Percentiles rank a stretch among this genome's conserved stretches.
Conservation (phyloP, 768 basidiomycete genomes). For the Tubosaeta brunneosetosa region DNA sequence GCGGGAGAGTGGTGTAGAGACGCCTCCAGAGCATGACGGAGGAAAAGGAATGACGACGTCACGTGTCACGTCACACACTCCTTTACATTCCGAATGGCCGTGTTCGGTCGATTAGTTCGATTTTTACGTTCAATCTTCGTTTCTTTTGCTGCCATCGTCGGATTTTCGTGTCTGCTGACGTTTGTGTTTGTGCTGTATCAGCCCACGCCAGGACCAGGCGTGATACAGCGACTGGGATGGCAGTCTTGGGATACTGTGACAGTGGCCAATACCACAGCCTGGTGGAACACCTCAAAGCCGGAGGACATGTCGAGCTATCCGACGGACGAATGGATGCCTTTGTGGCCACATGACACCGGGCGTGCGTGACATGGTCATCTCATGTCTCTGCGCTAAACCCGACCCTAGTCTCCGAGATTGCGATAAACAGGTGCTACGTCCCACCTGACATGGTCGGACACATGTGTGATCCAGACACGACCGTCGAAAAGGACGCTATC, state of each 20-base stretch:
- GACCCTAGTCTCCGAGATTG: constrained; percentile 74
- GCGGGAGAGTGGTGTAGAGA: constrained; percentile 43
- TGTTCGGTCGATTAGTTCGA: constrained; percentile 44
- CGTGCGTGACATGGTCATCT: constrained; percentile 11
- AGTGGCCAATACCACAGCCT: constrained; percentile 16
- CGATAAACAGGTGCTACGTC: constrained; percentile 61
- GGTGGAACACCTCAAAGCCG: constrained; percentile 19
- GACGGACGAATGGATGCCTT: constrained; percentile 47
- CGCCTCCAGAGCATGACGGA: constrained; percentile 26
- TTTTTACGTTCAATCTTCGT: constrained; percentile 50
- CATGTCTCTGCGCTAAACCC: background rate
- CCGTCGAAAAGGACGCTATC: constrained; percentile 66
- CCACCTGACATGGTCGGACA: constrained; percentile 52
- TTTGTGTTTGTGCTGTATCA: constrained; percentile 81
- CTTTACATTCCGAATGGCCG: constrained; percentile 29
- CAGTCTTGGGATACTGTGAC: constrained; percentile 77
- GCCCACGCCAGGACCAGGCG: constrained; percentile 67
- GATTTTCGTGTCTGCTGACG: constrained; percentile 68
- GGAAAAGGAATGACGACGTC: background rate
- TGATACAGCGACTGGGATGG: constrained; percentile 76
- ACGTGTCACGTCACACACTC: background rate
- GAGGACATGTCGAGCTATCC: constrained; percentile 67
- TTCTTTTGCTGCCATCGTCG: constrained; percentile 56
- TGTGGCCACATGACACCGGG: constrained; percentile 27
- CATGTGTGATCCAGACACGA: constrained; percentile 66